Conservation (phyloP, 768 basidiomycete genomes). For the Fistulinella prunicolor region DNA sequence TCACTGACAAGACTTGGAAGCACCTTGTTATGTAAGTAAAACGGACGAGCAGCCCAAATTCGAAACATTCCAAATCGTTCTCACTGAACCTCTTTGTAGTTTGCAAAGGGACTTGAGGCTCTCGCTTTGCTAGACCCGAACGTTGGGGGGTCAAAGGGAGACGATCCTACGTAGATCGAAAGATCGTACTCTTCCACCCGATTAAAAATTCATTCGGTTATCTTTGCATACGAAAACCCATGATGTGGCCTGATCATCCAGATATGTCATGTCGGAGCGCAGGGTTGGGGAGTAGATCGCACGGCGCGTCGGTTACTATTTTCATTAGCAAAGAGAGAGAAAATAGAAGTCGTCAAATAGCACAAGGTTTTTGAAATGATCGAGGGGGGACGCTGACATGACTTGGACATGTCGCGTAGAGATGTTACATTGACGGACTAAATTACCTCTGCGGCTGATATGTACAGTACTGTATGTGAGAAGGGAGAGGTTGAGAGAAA, state of each 20-base stretch:
- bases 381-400: neutral
- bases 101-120: no score
- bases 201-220: no score
- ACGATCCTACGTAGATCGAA: no score
- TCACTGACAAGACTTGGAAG: no score
- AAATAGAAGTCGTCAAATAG: neutral
- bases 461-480: constrained; percentile 66
- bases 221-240: neutral
- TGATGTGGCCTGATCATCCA: neutral
- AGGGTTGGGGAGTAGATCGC: neutral
- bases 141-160: no score
- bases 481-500: neutral
- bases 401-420: neutral
- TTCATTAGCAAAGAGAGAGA: neutral
- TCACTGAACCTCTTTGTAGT: no score
- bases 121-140: no score
- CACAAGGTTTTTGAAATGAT: constrained; percentile 3
- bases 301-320: neutral
- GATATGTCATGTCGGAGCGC: neutral
- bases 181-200: no score
- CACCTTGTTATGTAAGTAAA: no score
- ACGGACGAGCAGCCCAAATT: no score
- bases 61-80: no score
- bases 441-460: constrained; percentile 65
- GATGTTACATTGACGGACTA: constrained; percentile 26